These are phyloP conservation scores for Epichloe sylvatica DNA, from an alignment of 2,329 filamentous ascomycete species.

Conservation along the genomic window DNA sequence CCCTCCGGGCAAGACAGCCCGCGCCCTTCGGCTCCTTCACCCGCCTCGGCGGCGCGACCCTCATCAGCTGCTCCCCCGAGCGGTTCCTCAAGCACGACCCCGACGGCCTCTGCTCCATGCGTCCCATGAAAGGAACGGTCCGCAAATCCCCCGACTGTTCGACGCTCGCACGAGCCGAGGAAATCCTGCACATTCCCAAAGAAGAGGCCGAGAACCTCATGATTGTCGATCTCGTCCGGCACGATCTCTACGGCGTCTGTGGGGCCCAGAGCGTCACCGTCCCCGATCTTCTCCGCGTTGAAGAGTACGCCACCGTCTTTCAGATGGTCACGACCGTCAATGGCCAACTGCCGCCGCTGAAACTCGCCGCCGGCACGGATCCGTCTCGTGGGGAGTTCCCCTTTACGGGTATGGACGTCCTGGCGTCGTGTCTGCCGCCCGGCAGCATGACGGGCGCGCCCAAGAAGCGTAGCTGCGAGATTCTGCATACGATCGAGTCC, in stretches of 20 bases:
- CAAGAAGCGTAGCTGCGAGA: conserved; percentile 82
- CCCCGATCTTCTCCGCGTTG: conserved; percentile 67
- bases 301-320: conserved; percentile 83
- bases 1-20: conserved; percentile 57
- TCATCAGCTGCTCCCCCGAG: conserved; percentile 77
- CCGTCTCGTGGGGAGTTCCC: conserved; percentile 2
- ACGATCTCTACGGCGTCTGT: conserved; percentile 78
- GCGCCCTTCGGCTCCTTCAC: conserved; percentile 79
- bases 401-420: conserved; percentile 57
- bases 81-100: conserved; percentile 55
- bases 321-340: conserved; percentile 84
- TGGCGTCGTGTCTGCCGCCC: conserved; percentile 67
- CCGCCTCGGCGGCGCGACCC: conserved; percentile 51
- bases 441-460: conserved; percentile 96
- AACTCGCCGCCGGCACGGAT: conserved; percentile 7
- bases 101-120: conserved; percentile 56
- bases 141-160: conserved; percentile 53
- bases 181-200: conserved; percentile 65
- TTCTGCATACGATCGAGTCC: conserved; percentile 56
- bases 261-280: conserved; percentile 61
- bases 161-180: conserved; percentile 58
- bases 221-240: conserved; percentile 94
- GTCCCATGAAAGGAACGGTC: conserved; percentile 96
- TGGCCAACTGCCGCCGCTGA: conserved; percentile 38
- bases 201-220: conserved; percentile 94